Conservation (phyloP, 805 yeast genomes). For the Candida dendrica region DNA sequence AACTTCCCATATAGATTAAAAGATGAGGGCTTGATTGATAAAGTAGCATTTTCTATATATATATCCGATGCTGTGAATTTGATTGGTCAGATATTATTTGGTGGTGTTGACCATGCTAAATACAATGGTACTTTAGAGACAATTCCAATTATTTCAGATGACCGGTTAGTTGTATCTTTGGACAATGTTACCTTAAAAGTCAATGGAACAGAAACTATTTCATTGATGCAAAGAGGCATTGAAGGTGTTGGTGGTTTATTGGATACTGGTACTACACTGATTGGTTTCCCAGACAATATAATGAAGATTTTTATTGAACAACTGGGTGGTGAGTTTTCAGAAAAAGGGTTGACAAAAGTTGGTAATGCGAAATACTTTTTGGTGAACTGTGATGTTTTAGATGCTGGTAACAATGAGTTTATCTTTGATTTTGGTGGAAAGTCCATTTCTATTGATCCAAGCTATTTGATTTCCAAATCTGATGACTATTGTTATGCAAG, state of each 20-base stretch:
- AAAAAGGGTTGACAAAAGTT: constrained; percentile 1
- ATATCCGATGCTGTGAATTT: constrained; percentile 23
- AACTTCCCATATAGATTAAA: constrained; percentile 26
- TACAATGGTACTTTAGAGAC: constrained; percentile 35
- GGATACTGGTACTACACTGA: constrained; percentile 49
- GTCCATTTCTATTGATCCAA: constrained; percentile 39
- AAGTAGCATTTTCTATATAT: constrained; percentile 39
- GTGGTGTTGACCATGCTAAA: constrained; percentile 46
- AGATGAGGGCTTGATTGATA: constrained; percentile 32
- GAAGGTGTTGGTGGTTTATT: constrained; percentile 28
- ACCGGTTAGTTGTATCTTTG: constrained; percentile 16
- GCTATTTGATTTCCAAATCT: constrained; percentile 18
- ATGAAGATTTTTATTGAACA: neutral
- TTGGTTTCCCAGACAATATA: constrained; percentile 38
- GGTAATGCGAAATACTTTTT: constrained; percentile 31
- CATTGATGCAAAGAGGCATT: constrained; percentile 27
- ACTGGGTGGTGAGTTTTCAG: neutral
- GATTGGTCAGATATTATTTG: constrained; percentile 39
- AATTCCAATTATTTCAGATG: constrained; percentile 14
- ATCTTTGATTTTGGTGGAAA: constrained; percentile 49
- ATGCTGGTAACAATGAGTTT: constrained; percentile 21
- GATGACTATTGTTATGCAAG: constrained; percentile 3
- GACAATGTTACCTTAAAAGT: constrained; percentile 22
- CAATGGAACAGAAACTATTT: constrained; percentile 25
- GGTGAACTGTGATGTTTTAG: constrained; percentile 29